phyloP scores from a whole-genome alignment of 805 yeast species.

The Suhomyces faveliae region DNA sequence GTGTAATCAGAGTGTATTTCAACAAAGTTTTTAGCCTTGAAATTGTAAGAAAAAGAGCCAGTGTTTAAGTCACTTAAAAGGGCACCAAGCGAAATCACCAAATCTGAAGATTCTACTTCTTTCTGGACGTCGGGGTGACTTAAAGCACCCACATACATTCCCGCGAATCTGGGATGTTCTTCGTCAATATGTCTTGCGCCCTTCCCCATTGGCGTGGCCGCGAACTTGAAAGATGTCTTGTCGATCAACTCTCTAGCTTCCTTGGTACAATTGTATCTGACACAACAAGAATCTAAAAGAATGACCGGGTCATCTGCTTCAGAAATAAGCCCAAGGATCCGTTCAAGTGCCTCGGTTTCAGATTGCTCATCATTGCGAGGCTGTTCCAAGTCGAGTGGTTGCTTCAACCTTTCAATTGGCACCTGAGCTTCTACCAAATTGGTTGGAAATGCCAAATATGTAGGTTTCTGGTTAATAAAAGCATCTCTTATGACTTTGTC shows the following conservation, averaged over 20 bases:
- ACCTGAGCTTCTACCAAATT: conserved; percentile 16
- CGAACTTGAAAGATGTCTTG: conserved; percentile 17
- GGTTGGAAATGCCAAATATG: conserved; percentile 16
- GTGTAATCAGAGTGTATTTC: conserved; percentile 25
- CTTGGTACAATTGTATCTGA: conserved; percentile 17
- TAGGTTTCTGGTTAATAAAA: conserved; percentile 16
- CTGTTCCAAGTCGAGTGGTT: conserved; percentile 12
- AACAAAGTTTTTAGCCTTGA: conserved; percentile 19
- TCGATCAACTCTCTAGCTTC: conserved; percentile 19
- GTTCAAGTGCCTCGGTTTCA: conserved; percentile 14
- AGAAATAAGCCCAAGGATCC: conserved; percentile 5
- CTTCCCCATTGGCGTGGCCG: conserved; percentile 25
- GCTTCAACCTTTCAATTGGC: conserved; percentile 9
- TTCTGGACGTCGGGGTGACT: conserved; percentile 23
- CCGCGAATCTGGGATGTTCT: conserved; percentile 18
- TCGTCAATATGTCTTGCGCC: conserved; percentile 20
- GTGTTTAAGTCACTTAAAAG: conserved; percentile 24
- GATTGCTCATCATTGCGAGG: conserved; percentile 14
- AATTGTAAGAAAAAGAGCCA: conserved; percentile 22
- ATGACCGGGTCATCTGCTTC: conserved; percentile 19
- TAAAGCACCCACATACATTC: conserved; percentile 24
- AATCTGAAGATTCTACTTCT: conserved; percentile 20
- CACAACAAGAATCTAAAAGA: conserved; percentile 22
- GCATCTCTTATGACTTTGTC: conserved; percentile 18
- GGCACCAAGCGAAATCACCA: conserved; percentile 23